phyloP scores from a whole-genome alignment of 306 rosid species.

The Oemleria cerasiformis region DNA sequence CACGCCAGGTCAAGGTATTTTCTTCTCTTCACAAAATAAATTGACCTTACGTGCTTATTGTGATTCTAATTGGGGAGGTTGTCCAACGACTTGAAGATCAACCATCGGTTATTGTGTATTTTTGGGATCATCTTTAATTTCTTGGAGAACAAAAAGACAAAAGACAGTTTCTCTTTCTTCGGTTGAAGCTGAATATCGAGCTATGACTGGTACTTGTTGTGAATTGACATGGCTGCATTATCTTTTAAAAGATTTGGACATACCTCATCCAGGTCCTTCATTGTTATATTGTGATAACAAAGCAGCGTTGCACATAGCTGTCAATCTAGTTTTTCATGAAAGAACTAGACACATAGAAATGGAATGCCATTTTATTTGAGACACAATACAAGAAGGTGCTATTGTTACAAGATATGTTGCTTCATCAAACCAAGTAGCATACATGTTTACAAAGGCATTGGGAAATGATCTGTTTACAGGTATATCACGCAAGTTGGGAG shows the following conservation, averaged over 20 bases:
- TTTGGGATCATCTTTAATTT: neutral
- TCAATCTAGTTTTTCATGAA: constrained; percentile 1
- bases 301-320: neutral
- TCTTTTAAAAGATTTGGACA: neutral
- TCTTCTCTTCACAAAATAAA: neutral
- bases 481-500: no score
- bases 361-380: neutral
- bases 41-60: neutral
- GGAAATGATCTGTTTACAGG: no score
- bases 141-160: neutral
- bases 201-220: neutral
- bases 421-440: neutral
- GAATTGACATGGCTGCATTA: constrained; percentile 1
- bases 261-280: neutral
- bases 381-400: neutral
- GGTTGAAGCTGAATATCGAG: neutral
- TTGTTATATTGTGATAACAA: neutral
- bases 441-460: no score
- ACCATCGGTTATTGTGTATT: no score
- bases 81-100: no score
- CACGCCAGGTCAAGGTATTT: neutral
- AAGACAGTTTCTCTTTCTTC: neutral
- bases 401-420: neutral
- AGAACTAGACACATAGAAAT: neutral
- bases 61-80: neutral